Base-by-base conservation (phyloP, 805 yeast species). In the Zygosaccharomyces bisporus region DNA sequence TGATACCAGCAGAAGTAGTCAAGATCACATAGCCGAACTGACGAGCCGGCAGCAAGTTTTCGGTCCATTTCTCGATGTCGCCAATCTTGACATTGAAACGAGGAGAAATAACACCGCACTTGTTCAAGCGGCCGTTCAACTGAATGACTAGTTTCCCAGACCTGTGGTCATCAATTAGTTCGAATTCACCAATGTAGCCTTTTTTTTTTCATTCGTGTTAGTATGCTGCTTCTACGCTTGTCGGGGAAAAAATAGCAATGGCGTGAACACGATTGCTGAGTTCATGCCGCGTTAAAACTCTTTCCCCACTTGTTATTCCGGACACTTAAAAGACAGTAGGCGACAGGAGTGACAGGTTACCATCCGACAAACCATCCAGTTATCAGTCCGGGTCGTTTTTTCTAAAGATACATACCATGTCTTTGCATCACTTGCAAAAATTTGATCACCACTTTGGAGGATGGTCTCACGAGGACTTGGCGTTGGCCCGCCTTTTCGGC, bases 401-500 rank as follows among this genome's bases (percentile, higher is more conserved):
- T 30, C 25, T 25, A 34, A 32, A 32, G 30, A 27, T 31, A 61
- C 66, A 60, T 60, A 60, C 96, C 96, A 75, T 91, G 97, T 77
- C 80, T 88, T 80, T 90, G 97, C 86, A 91, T 88, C 64, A 90
- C 97, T 70, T 87, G 80, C 71, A 90, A 78, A 78, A 88, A 90
- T 76, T 88, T 90, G 80, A 90, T 81, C 76, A 90, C 88, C 63
- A 90, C 97, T 82, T 90, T 90, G 66, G 96, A 90, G 39, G 97
- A 88, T 58, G 97, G 98, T 82, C 97, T 87, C 75, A 90, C 83
- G 71, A 90, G 74, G 64, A 91, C 97, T 79, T 90, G 98, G 78
- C 98, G 86, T 80, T 90, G 90, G 76, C 98, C 98, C 74, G 95
- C 81, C 77, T 89, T 90, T 79, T 90, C 97, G 73, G 98, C 98